Percentiles rank a stretch among this genome's conserved stretches.
Evolutionary conservation across 2,329 filamentous ascomycete species (phyloP).

Genomic region (Spiromastix sp.): DNA sequence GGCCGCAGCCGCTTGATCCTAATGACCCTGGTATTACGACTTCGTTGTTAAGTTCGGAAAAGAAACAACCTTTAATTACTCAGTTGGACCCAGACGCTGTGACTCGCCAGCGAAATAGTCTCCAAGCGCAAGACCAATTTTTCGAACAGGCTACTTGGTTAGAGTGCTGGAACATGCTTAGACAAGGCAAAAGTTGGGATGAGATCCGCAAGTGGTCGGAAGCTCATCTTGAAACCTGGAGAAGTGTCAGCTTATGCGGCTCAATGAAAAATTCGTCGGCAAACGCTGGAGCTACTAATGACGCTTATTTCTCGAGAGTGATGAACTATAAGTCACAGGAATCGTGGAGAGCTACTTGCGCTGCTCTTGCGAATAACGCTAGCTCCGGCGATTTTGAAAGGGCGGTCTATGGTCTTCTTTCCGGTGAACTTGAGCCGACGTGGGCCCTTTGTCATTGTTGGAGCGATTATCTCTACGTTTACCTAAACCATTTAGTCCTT

Average conservation of each 20-base stretch:
- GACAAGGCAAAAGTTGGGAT: slow-evolving; percentile 64
- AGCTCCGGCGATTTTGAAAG: slow-evolving; percentile 68
- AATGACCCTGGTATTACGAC: slow-evolving; percentile 47
- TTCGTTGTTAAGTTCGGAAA: slow-evolving; percentile 47
- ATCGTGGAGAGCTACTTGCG: slow-evolving; percentile 28
- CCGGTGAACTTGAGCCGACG: slow-evolving; percentile 70
- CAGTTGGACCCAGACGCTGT: slow-evolving; percentile 86
- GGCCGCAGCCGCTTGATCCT: slow-evolving; percentile 55
- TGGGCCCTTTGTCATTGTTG: slow-evolving; percentile 66
- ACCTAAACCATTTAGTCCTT: slow-evolving; percentile 77
- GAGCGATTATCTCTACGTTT: slow-evolving; percentile 79
- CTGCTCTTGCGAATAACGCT: slow-evolving; percentile 46
- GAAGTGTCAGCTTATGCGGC: slow-evolving; percentile 71
- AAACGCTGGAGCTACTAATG: slow-evolving; percentile 19
- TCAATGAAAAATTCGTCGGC: slow-evolving; percentile 24
- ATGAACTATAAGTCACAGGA: slow-evolving; percentile 31
- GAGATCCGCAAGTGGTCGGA: slow-evolving; percentile 78
- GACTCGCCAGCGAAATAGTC: slow-evolving; percentile 63
- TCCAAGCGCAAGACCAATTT: slow-evolving; percentile 75
- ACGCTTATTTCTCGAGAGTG: slow-evolving; percentile 30
- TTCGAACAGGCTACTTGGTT: slow-evolving; percentile 89
- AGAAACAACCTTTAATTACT: slow-evolving; percentile 60
- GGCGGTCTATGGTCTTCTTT: slow-evolving; percentile 83
- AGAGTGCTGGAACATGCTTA: slow-evolving; percentile 85
- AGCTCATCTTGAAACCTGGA: slow-evolving; percentile 79